These are phyloP conservation scores for Annona cherimola DNA, from an alignment of 164 flowering plant genomes.

Conservation along the genomic window DNA sequence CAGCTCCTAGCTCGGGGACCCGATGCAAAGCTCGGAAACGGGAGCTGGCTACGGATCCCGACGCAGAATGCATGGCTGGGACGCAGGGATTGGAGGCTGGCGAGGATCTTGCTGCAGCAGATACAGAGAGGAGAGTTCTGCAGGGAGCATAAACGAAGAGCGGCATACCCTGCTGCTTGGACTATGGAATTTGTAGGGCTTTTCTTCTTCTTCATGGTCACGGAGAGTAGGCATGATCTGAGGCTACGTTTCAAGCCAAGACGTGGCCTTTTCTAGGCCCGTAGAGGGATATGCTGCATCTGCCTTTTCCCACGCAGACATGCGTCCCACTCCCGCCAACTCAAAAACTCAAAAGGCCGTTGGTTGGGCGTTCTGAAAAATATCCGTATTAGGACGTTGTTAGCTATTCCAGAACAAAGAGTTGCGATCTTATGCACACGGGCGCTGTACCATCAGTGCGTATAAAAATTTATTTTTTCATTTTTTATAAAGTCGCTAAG, in stretches of 20 bases:
- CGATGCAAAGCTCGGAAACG: conserved; percentile 6
- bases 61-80: conserved; percentile 25
- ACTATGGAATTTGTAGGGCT: background rate
- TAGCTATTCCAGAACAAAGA: too few relatives aligned
- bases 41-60: conserved; percentile 12
- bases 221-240: background rate
- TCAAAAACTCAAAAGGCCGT: too few relatives aligned
- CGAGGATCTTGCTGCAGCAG: conserved; percentile 10
- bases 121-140: background rate
- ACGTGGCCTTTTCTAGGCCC: conserved; percentile 10
- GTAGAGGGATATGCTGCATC: background rate
- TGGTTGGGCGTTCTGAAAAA: too few relatives aligned
- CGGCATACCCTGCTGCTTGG: background rate
- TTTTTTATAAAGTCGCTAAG: too few relatives aligned
- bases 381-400: too few relatives aligned
- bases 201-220: too few relatives aligned
- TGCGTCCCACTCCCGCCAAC: too few relatives aligned
- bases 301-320: too few relatives aligned
- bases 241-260: conserved; percentile 4
- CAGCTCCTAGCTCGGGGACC: conserved; percentile 38
- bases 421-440: too few relatives aligned
- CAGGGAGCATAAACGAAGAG: background rate
- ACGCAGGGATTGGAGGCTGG: conserved; percentile 7
- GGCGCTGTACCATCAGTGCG: too few relatives aligned
- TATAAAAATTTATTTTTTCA: too few relatives aligned